Conservation (phyloP, 2,329 filamentous ascomycete genomes). For the Ophiostoma ips region DNA sequence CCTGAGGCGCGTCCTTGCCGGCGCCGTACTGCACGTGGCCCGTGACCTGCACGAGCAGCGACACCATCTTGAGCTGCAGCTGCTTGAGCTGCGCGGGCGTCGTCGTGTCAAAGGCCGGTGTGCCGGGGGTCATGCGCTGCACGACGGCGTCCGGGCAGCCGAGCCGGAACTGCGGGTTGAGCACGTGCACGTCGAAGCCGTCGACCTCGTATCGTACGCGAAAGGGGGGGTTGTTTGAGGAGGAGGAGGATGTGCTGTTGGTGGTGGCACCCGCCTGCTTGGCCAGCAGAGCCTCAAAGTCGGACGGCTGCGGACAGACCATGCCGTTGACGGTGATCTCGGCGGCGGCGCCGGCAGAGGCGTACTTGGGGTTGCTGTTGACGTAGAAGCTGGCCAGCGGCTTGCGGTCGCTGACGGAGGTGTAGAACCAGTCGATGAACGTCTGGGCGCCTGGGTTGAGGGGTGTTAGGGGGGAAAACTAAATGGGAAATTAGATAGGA, state of each 20-base stretch:
- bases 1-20: constrained; percentile 45
- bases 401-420: constrained; percentile 48
- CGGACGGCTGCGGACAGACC: constrained; percentile 43
- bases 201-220: constrained; percentile 55
- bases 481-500: not conserved
- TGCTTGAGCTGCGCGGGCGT: constrained; percentile 18
- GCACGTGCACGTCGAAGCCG: constrained; percentile 61
- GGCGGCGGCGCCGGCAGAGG: constrained; percentile 36
- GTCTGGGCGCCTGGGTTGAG: constrained; percentile 45
- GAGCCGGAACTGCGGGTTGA: constrained; percentile 53
- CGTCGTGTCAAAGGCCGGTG: constrained; percentile 15
- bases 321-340: constrained; percentile 74
- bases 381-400: constrained; percentile 58
- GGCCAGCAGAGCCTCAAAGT: constrained; percentile 55
- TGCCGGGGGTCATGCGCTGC: constrained; percentile 10
- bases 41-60: constrained; percentile 58
- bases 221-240: not conserved
- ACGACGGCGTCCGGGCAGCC: constrained; percentile 36
- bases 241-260: not conserved
- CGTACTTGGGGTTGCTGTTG: constrained; percentile 38
- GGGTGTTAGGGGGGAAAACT: not conserved
- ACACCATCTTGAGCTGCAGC: constrained; percentile 45
- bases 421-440: constrained; percentile 65
- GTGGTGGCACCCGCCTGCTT: constrained; percentile 35
- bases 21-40: constrained; percentile 58